Conservation (phyloP, 1,284 basidiomycete species). For the Naganishia albida region DNA sequence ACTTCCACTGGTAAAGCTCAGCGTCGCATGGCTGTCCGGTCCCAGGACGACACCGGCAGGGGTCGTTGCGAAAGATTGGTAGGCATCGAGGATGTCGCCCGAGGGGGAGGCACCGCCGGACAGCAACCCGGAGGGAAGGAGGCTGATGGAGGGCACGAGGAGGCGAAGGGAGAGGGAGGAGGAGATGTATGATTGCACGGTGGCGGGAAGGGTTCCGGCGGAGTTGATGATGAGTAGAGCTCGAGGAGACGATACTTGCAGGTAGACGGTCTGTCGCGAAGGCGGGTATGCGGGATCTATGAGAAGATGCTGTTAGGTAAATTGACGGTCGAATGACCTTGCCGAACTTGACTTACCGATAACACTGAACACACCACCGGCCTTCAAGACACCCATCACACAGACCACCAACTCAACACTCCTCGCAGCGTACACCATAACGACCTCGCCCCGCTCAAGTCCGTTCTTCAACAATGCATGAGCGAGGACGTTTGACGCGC, state of each 20-base stretch:
- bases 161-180: constrained; percentile 83
- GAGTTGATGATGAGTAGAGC: constrained; percentile 89
- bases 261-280: constrained; percentile 90
- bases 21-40: constrained; percentile 90
- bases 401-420: constrained; percentile 96
- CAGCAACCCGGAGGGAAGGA: constrained; percentile 66
- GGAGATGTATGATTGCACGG: constrained; percentile 82
- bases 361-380: constrained; percentile 95
- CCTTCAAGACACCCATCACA: constrained; percentile 95
- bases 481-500: constrained; percentile 84
- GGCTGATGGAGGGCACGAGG: constrained; percentile 85
- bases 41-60: constrained; percentile 78
- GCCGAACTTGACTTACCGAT: constrained; percentile 72
- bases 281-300: constrained; percentile 95
- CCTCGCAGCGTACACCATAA: constrained; percentile 98
- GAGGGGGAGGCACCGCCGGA: constrained; percentile 57
- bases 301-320: neutral
- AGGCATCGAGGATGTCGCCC: constrained; percentile 53
- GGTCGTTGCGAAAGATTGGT: constrained; percentile 54
- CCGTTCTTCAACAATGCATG: constrained; percentile 86
- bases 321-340: constrained; percentile 6
- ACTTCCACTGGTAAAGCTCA: constrained; percentile 96
- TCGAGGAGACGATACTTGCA: constrained; percentile 91
- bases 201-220: constrained; percentile 77
- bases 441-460: constrained; percentile 89